These are phyloP conservation scores for Chimonanthus salicifolius DNA, from an alignment of 164 flowering plant species.

Conservation along the genomic window DNA sequence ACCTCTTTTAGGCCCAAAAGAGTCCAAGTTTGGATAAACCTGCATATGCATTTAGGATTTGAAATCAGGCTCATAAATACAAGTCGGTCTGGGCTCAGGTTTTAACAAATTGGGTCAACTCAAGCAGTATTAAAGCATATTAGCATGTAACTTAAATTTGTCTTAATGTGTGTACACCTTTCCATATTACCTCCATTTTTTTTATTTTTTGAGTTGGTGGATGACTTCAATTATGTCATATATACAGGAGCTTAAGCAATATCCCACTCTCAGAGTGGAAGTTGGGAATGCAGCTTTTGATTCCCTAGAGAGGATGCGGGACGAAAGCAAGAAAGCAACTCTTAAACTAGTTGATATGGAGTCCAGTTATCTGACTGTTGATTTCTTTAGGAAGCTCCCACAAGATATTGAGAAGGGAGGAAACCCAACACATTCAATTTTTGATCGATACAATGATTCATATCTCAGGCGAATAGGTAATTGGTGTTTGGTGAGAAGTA, in stretches of 20 bases:
- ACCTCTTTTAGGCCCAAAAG: too few relatives aligned
- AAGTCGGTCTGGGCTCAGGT: too few relatives aligned
- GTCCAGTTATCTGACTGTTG: constrained; percentile 80
- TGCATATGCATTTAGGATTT: too few relatives aligned
- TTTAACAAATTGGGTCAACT: too few relatives aligned
- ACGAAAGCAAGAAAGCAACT: constrained; percentile 80
- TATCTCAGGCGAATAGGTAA: constrained; percentile 81
- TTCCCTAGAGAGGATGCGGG: constrained; percentile 77
- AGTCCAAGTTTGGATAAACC: too few relatives aligned
- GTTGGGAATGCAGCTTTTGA: constrained; percentile 73
- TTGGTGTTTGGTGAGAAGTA: background rate
- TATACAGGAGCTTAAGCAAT: constrained; percentile 80
- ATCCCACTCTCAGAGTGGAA: constrained; percentile 51
- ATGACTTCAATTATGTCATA: background rate
- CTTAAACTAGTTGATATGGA: constrained; percentile 91
- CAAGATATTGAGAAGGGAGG: constrained; percentile 97
- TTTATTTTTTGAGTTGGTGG: background rate
- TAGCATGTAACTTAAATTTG: too few relatives aligned
- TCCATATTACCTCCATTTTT: background rate
- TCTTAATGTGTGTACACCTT: background rate
- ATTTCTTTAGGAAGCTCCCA: constrained; percentile 95
- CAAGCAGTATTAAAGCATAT: background rate
- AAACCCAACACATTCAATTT: constrained; percentile 85
- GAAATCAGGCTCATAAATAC: too few relatives aligned
- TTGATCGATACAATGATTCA: constrained; percentile 87